A percentile compares a stretch with the other conserved stretches of the same genome.
Conservation (phyloP, 371 early-diverging fungal species). For the Mortierella sp. region DNA sequence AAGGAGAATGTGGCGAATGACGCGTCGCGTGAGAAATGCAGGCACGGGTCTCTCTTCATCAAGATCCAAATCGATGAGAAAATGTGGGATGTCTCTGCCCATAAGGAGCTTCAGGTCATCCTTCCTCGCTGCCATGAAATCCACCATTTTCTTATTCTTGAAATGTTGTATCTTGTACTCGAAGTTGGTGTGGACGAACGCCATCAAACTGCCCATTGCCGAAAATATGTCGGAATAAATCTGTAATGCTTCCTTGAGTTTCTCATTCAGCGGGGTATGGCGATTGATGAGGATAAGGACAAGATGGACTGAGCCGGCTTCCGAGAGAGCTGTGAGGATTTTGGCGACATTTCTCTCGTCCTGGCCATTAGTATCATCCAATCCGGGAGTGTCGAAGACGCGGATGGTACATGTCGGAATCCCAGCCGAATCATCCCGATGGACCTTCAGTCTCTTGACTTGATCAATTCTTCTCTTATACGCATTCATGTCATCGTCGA, state of each 20-base stretch:
- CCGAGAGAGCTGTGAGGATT: constrained; percentile 5
- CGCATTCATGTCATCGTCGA: neutral
- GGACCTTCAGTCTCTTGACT: neutral
- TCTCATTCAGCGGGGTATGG: too few species aligned
- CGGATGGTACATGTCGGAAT: neutral
- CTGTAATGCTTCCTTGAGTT: neutral
- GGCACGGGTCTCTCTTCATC: neutral
- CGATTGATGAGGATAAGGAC: constrained; percentile 12
- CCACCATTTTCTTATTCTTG: neutral
- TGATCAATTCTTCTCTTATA: neutral
- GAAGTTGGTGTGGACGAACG: constrained; percentile 6
- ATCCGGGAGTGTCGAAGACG: constrained; percentile 20
- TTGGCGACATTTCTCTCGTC: constrained; percentile 20
- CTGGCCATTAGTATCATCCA: constrained; percentile 11
- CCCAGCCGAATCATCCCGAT: neutral
- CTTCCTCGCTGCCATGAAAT: neutral
- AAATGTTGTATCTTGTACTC: neutral
- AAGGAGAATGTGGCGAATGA: neutral
- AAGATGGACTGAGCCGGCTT: neutral
- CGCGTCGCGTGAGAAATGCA: neutral
- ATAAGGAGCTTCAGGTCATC: neutral
- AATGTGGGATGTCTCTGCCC: constrained; percentile 7
- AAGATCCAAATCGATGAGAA: constrained; percentile 1
- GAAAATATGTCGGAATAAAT: constrained; percentile 9
- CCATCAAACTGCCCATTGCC: neutral